Conservation (phyloP, 202 grass and related monocot genomes). For the Brachypodium distachyon region DNA sequence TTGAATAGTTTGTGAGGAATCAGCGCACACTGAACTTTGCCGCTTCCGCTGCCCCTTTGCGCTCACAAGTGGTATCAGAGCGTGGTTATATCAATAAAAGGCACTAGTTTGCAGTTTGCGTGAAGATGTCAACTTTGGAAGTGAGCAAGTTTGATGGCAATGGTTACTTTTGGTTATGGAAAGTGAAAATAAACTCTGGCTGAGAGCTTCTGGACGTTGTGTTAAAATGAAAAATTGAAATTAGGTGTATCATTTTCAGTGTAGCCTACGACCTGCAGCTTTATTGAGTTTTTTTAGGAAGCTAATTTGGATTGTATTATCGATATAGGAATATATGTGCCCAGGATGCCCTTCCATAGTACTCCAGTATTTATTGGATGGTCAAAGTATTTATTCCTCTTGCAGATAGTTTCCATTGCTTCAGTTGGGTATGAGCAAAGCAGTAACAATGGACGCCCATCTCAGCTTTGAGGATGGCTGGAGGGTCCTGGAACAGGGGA, state of each 20-base stretch:
- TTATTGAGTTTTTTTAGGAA: not conserved
- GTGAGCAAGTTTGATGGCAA: too few species aligned
- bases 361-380: not conserved
- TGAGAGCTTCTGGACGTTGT: not conserved
- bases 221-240: not conserved
- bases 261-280: not conserved
- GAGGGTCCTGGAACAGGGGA: constrained; percentile 46
- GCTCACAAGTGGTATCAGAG: too few species aligned
- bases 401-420: not conserved
- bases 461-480: constrained; percentile 51
- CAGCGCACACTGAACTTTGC: too few species aligned
- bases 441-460: constrained; percentile 18
- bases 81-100: too few species aligned
- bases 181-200: too few species aligned
- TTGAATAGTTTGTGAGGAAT: too few species aligned
- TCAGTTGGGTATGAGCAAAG: constrained; percentile 8
- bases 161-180: too few species aligned
- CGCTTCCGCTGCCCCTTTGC: too few species aligned
- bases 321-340: not conserved
- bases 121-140: too few species aligned
- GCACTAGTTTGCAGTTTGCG: too few species aligned
- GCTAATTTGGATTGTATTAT: not conserved
- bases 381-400: not conserved
- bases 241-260: not conserved
- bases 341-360: not conserved